Base-by-base conservation (phyloP, 805 yeast genomes). In the Saturnispora quitensis region DNA sequence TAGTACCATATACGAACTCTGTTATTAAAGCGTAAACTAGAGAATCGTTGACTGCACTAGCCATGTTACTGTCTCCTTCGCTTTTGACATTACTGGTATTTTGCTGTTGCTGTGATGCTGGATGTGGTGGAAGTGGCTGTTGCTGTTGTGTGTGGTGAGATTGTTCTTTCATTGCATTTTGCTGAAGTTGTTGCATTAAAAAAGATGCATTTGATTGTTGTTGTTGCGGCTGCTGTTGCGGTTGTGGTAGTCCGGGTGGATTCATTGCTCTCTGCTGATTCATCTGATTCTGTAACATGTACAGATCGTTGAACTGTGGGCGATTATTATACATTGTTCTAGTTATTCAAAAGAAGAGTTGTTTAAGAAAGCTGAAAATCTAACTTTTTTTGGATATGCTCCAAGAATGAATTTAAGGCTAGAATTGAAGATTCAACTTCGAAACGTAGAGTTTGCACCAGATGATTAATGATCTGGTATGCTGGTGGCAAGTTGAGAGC, bases 21-120 rank as follows among this genome's bases (percentile, higher is more conserved):
- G 84, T 76, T 44, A 93, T 86, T 96, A 97, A 89, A 54, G 82
- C 83, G 65, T 82, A 88, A 6, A 91, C 91, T 61, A 87, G 86
- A 51, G 86, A 87, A 63, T 89, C 95, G 48, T 81, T 84, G 24
- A 80, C 60, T 0, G 84, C 80, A 52, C 76, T 47, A 9, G 50
- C 44, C 25, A 15, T 45, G 22, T 33, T 22, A 6, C 24, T 35
- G 31, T 34, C 40, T 20, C 36, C 24, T 4, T 27, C 45, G 28
- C 20, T n/a, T 3, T n/a, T 8, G n/a, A 27, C 15, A 9, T 4
- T 9, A 43, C 15, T 18, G 17, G 45, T 5, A n/a, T 15, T 43
- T 5, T 20, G 27, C n/a, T 20, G 27, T 31, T 31, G 34, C 34
- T 31, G 34, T 13, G 15, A 10, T 25, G 22, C 40, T 58, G 43